Conservation (phyloP, 2,329 filamentous ascomycete species). For the Microcyclosporella mali region DNA sequence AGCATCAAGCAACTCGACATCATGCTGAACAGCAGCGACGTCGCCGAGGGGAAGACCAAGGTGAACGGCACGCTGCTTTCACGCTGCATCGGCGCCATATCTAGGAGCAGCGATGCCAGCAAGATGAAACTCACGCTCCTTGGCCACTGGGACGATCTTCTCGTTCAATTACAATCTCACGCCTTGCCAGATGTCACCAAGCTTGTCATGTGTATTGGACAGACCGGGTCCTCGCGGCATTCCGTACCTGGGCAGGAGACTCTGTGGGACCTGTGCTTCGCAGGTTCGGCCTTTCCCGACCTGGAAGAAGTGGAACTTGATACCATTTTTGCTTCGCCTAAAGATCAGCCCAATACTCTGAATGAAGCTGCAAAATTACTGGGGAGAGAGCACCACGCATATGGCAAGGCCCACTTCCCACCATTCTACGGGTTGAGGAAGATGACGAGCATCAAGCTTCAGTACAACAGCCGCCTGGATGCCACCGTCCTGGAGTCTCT, state of each 20-base stretch:
- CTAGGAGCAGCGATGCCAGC: constrained; percentile 7
- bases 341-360: constrained; percentile 1
- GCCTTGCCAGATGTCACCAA: constrained; percentile 12
- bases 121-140: constrained; percentile 12
- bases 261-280: constrained; percentile 18
- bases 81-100: constrained; percentile 15
- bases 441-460: constrained; percentile 13
- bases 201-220: constrained; percentile 8
- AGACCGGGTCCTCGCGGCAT: too few species aligned
- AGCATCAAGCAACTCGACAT: constrained; percentile 15
- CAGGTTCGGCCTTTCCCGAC: constrained; percentile 15
- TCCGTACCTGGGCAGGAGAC: too few species aligned
- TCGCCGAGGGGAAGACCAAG: constrained; percentile 1
- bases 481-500: constrained; percentile 8
- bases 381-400: not conserved
- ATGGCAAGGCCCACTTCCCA: not conserved
- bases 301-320: constrained; percentile 10
- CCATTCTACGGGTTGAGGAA: constrained; percentile 15
- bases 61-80: constrained; percentile 5
- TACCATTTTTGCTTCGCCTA: not conserved
- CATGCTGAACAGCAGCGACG: constrained; percentile 2
- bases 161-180: constrained; percentile 11
- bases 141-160: constrained; percentile 6
- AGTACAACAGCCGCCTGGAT: constrained; percentile 6
- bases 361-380: not conserved